A percentile compares a stretch with the other conserved stretches of the same genome.
Conservation (phyloP, 768 basidiomycete genomes). For the Holtermannia corniformis region DNA sequence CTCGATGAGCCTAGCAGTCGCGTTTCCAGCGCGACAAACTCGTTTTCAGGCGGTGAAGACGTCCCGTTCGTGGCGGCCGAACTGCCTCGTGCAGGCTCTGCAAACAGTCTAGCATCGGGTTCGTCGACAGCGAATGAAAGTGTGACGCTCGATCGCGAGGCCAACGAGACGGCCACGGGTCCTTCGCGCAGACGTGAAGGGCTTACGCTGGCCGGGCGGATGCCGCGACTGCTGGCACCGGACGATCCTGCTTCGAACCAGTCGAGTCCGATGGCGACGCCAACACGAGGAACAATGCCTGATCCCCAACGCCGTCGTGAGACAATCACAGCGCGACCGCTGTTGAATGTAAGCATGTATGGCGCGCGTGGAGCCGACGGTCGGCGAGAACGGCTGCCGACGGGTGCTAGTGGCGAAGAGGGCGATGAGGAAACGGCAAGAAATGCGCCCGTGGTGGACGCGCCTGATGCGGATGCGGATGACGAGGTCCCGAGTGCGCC, state of each 20-base stretch:
- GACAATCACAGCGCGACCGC: not conserved
- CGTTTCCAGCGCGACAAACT: conserved; percentile 23
- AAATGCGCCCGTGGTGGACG: conserved; percentile 18
- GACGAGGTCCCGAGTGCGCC: conserved; percentile 45
- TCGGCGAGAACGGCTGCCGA: conserved; percentile 10
- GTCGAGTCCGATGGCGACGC: conserved; percentile 39
- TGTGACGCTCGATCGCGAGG: conserved; percentile 20
- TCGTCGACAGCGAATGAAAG: conserved; percentile 5
- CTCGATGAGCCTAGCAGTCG: conserved; percentile 10
- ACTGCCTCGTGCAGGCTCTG: conserved; percentile 25
- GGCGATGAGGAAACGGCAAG: conserved; percentile 33
- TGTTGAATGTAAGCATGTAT: not conserved
- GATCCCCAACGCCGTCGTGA: not conserved
- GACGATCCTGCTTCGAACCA: conserved; percentile 30
- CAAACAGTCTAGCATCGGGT: conserved; percentile 14
- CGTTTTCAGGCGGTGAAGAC: conserved; percentile 23
- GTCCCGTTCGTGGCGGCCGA: not conserved
- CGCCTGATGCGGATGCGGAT: conserved; percentile 6
- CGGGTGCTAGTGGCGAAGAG: conserved; percentile 24
- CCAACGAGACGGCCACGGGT: conserved; percentile 7
- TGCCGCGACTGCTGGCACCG: conserved; percentile 14
- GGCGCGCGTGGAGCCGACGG: not conserved
- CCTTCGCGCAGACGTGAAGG: conserved; percentile 13
- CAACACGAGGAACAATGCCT: conserved; percentile 12
- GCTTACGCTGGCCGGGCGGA: conserved; percentile 17